These are phyloP conservation scores for Butyriboletus loyo DNA, from an alignment of 768 basidiomycete genomes.

Conservation along the genomic window DNA sequence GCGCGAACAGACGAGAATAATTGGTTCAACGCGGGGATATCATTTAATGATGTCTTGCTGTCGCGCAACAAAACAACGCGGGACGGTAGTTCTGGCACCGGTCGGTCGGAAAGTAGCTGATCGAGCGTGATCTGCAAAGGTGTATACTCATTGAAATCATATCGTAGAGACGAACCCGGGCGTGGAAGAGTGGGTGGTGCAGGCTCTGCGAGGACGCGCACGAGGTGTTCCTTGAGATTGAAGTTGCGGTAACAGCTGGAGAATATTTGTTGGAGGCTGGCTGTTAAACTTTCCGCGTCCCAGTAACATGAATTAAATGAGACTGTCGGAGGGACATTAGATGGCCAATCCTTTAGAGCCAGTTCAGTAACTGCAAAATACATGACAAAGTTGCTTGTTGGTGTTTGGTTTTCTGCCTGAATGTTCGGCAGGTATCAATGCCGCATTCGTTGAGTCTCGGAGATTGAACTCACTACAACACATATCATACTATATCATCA, in stretches of 20 bases:
- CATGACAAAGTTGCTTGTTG: too few relatives aligned
- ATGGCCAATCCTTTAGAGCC: constrained; percentile 14
- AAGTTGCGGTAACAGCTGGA: constrained; percentile 2
- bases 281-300: neutral
- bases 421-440: too few relatives aligned
- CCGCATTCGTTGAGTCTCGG: too few relatives aligned
- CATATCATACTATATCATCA: too few relatives aligned
- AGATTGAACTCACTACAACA: too few relatives aligned
- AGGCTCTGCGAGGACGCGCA: neutral
- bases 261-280: constrained; percentile 4
- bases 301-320: neutral
- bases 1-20: neutral
- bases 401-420: too few relatives aligned
- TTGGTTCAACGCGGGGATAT: neutral
- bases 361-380: too few relatives aligned
- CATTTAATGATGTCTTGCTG: neutral
- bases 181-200: neutral
- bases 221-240: neutral
- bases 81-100: neutral
- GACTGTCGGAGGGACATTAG: neutral
- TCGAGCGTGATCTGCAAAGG: neutral
- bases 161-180: neutral
- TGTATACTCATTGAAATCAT: neutral
- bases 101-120: neutral
- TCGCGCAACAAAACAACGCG: neutral